Conservation (phyloP, 1,139 yeast genomes). For the Taphrina wiesneri region DNA sequence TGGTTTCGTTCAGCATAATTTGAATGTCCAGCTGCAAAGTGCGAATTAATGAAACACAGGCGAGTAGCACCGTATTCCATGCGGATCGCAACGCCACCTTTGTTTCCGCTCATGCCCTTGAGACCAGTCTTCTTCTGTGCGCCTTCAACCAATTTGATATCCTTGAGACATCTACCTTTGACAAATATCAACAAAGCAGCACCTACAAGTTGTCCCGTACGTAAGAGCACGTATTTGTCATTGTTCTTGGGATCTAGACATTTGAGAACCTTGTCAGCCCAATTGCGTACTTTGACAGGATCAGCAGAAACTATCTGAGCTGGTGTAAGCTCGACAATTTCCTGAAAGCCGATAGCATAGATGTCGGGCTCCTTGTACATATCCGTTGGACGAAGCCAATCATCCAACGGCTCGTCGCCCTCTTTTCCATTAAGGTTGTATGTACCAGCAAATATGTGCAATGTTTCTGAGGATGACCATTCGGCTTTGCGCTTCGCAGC, state of each 20-base stretch:
- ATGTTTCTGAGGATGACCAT: constrained; percentile 62
- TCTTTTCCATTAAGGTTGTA: constrained; percentile 82
- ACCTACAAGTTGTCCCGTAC: constrained; percentile 93
- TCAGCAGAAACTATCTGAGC: constrained; percentile 86
- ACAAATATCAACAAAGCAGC: constrained; percentile 75
- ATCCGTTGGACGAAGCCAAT: constrained; percentile 74
- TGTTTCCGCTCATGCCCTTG: constrained; percentile 89
- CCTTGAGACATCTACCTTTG: constrained; percentile 59
- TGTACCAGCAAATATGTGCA: constrained; percentile 77
- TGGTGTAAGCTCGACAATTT: constrained; percentile 86
- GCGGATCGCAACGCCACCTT: constrained; percentile 87
- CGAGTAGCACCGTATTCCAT: constrained; percentile 74
- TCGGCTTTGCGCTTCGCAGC: constrained; percentile 55
- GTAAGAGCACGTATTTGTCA: constrained; percentile 62
- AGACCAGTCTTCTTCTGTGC: constrained; percentile 82
- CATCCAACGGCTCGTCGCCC: constrained; percentile 52
- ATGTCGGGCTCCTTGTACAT: constrained; percentile 61
- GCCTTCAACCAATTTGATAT: constrained; percentile 75
- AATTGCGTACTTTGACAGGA: constrained; percentile 64
- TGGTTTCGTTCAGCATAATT: constrained; percentile 85
- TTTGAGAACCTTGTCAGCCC: constrained; percentile 72
- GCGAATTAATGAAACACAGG: constrained; percentile 83
- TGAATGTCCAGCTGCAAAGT: constrained; percentile 87
- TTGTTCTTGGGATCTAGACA: constrained; percentile 52
- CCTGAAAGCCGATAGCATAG: constrained; percentile 84